Conservation (phyloP, 169 alveolate genomes). For the Eimeria acervulina region DNA sequence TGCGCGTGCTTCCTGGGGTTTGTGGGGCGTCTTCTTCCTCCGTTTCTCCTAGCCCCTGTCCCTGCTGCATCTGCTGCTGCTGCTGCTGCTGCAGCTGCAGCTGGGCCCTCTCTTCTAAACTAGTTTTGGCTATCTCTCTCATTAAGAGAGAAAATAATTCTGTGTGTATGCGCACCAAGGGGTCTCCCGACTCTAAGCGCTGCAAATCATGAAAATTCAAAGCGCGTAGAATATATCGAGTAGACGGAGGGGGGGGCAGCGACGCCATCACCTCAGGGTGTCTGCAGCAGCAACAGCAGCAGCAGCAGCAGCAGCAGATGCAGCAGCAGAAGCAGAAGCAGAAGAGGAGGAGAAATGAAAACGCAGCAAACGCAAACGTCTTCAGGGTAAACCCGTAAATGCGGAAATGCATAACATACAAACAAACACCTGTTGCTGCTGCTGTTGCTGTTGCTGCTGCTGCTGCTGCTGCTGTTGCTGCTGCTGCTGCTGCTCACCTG, state of each 20-base stretch:
- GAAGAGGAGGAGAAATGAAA: neutral
- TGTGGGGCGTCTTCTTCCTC: neutral
- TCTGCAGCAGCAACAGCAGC: constrained; percentile 44
- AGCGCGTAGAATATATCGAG: constrained; percentile 63
- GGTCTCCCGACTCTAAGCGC: constrained; percentile 90
- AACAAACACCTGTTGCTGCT: too few relatives aligned
- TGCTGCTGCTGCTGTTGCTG: too few relatives aligned
- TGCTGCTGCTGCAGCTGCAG: constrained; percentile 22
- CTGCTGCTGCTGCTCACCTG: constrained; percentile 6
- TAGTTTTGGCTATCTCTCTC: constrained; percentile 84
- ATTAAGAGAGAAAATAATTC: constrained; percentile 88
- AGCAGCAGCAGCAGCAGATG: too few relatives aligned
- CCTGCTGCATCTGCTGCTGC: neutral
- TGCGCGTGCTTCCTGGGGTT: neutral
- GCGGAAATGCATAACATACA: too few relatives aligned
- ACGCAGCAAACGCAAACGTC: neutral
- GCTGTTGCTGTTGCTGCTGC: too few relatives aligned
- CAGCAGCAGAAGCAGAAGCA: too few relatives aligned
- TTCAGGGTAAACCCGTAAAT: too few relatives aligned
- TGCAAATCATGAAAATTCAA: constrained; percentile 90
- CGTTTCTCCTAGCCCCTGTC: neutral
- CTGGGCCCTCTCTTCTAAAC: constrained; percentile 39
- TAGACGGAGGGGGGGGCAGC: constrained; percentile 81
- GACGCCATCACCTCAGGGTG: constrained; percentile 77
- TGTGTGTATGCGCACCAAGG: constrained; percentile 89